Evolutionary conservation across 2,329 filamentous ascomycete species (phyloP).

Genomic region (Aulographum hederae): DNA sequence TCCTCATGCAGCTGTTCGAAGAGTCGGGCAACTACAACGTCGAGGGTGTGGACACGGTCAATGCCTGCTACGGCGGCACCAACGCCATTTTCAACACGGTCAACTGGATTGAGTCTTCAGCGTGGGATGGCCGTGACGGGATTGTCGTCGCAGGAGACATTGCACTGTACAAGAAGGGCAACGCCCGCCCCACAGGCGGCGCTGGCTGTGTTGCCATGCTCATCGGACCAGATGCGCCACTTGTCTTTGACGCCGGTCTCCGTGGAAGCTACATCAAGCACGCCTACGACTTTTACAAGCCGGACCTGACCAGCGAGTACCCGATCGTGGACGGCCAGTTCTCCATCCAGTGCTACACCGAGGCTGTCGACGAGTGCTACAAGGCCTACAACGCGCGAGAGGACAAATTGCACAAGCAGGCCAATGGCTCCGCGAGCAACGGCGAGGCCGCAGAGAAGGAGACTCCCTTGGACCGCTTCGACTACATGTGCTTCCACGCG

Average conservation of each 20-base stretch:
- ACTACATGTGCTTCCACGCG: conserved; percentile 36
- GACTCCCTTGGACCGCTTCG: conserved; percentile 31
- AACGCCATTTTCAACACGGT: conserved; percentile 35
- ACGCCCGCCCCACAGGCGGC: conserved; percentile 32
- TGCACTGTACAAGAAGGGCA: conserved; percentile 35
- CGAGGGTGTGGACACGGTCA: conserved; percentile 34
- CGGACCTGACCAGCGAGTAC: conserved; percentile 34
- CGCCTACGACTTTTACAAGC: conserved; percentile 37
- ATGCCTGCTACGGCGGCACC: conserved; percentile 36
- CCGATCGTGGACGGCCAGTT: conserved; percentile 33
- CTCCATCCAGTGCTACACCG: conserved; percentile 33
- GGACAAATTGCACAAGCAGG: conserved; percentile 23
- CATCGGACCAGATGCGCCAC: conserved; percentile 29
- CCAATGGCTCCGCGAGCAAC: conserved; percentile 21
- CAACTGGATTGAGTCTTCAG: conserved; percentile 35
- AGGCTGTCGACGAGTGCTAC: conserved; percentile 34
- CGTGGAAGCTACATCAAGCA: conserved; percentile 32
- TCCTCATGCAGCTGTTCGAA: conserved; percentile 34
- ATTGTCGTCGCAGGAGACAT: conserved; percentile 35
- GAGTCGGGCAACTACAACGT: conserved; percentile 33
- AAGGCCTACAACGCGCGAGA: conserved; percentile 33
- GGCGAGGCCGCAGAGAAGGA: conserved; percentile 15
- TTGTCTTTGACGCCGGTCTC: conserved; percentile 30
- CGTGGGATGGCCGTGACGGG: conserved; percentile 33
- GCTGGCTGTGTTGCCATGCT: conserved; percentile 36